A percentile compares a stretch with the other conserved stretches of the same genome.
phyloP scores from a whole-genome alignment of 2,329 filamentous ascomycete species.

The Diaporthe helianthi region DNA sequence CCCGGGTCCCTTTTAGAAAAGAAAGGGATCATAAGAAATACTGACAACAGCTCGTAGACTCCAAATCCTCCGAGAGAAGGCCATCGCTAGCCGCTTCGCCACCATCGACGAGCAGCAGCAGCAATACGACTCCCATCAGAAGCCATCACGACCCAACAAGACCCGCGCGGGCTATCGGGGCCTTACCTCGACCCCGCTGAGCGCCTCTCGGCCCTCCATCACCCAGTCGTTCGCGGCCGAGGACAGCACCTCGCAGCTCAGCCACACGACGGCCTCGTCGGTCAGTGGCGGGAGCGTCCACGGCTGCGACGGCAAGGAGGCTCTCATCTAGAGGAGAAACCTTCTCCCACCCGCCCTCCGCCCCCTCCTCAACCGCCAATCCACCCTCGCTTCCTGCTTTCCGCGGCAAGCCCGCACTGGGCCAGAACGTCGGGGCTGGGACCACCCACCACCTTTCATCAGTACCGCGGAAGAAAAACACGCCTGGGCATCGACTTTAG shows the following conservation, averaged over 20 bases:
- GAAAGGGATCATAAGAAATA: not conserved
- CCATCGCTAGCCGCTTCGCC: conserved; percentile 56
- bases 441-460: not conserved
- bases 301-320: conserved; percentile 3
- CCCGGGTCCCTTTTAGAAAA: no score
- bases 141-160: conserved; percentile 23
- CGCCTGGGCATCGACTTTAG: not conserved
- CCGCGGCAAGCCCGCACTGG: not conserved
- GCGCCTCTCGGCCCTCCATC: conserved; percentile 27
- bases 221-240: conserved; percentile 30
- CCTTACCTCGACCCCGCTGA: conserved; percentile 27
- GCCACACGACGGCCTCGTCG: conserved; percentile 14
- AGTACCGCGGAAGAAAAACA: not conserved
- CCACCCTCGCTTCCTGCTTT: no score
- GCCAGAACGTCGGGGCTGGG: no score
- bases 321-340: not conserved
- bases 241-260: conserved; percentile 23
- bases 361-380: no score
- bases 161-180: conserved; percentile 31
- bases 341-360: no score
- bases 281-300: not conserved
- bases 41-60: conserved; percentile 46
- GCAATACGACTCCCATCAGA: conserved; percentile 8
- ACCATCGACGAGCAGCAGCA: conserved; percentile 45
- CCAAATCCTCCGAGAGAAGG: conserved; percentile 59